These are phyloP conservation scores for Nakazawaea ernobii DNA, from an alignment of 805 yeast genomes.

Conservation along the genomic window DNA sequence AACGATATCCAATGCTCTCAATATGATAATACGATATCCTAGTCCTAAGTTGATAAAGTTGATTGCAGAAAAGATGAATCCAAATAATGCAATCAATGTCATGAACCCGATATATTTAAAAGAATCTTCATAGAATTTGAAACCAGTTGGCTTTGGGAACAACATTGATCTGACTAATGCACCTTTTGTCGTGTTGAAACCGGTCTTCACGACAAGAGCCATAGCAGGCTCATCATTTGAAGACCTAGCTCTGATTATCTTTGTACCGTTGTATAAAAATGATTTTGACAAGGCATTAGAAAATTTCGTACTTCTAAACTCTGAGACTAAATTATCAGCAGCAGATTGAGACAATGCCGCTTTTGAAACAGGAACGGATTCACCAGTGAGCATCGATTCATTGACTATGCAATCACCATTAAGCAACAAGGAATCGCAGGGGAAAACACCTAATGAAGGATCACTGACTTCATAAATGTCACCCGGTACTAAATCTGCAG, in stretches of 20 bases:
- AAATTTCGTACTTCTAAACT: conserved; percentile 49
- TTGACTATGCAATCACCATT: conserved; percentile 96
- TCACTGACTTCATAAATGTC: conserved; percentile 91
- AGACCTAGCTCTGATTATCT: conserved; percentile 74
- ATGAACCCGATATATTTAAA: conserved; percentile 94
- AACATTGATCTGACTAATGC: conserved; percentile 91
- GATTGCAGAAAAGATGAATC: conserved; percentile 77
- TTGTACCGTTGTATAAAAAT: conserved; percentile 83
- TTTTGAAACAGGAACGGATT: conserved; percentile 94
- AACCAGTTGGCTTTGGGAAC: conserved; percentile 91
- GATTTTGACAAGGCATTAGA: conserved; percentile 67
- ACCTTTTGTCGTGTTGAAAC: conserved; percentile 95
- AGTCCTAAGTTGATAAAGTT: conserved; percentile 78
- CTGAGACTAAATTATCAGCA: conserved; percentile 49
- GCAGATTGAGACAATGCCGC: conserved; percentile 57
- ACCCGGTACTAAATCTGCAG: conserved; percentile 88
- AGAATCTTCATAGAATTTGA: conserved; percentile 90
- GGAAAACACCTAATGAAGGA: conserved; percentile 66
- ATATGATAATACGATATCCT: conserved; percentile 59
- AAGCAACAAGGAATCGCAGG: conserved; percentile 83
- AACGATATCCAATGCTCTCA: conserved; percentile 88
- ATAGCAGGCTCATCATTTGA: conserved; percentile 71
- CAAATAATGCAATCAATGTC: conserved; percentile 78
- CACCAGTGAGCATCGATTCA: conserved; percentile 98
- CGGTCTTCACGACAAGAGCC: conserved; percentile 85